Percentiles rank a stretch among this genome's conserved stretches.
phyloP scores from a whole-genome alignment of 768 basidiomycete genomes.

The Hygrocybe punicea region DNA sequence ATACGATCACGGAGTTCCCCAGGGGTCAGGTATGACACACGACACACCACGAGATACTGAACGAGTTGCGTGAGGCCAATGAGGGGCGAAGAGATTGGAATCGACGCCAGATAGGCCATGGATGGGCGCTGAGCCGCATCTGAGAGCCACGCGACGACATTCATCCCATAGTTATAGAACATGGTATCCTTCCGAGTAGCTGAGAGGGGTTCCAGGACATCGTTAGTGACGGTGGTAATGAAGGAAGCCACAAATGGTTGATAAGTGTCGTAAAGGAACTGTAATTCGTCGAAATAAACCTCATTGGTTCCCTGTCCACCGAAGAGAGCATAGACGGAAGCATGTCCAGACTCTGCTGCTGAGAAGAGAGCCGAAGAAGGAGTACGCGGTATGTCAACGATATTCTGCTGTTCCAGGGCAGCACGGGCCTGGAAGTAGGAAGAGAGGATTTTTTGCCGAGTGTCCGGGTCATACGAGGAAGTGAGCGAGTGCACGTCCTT shows the following conservation, averaged over 20 bases:
- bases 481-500: conserved; percentile 82
- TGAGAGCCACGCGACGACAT: conserved; percentile 81
- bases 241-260: conserved; percentile 77
- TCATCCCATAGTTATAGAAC: conserved; percentile 77
- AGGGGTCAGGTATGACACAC: conserved; percentile 70
- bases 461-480: conserved; percentile 68
- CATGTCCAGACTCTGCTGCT: conserved; percentile 58
- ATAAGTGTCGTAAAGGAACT: conserved; percentile 88
- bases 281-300: conserved; percentile 95
- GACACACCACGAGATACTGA: conserved; percentile 83
- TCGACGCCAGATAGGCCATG: conserved; percentile 81
- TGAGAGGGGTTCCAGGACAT: conserved; percentile 71
- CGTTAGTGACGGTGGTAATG: conserved; percentile 56
- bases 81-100: conserved; percentile 91
- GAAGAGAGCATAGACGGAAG: conserved; percentile 86
- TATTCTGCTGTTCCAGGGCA: conserved; percentile 55
- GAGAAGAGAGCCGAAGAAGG: conserved; percentile 67
- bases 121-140: conserved; percentile 69
- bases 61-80: conserved; percentile 95
- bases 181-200: conserved; percentile 49
- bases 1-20: conserved; percentile 75
- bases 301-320: conserved; percentile 99
- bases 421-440: conserved; percentile 79
- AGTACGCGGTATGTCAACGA: conserved; percentile 53
- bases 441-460: conserved; percentile 70